These are phyloP conservation scores for Colletotrichum navitas DNA, from an alignment of 2,329 filamentous ascomycete species.

Conservation along the genomic window DNA sequence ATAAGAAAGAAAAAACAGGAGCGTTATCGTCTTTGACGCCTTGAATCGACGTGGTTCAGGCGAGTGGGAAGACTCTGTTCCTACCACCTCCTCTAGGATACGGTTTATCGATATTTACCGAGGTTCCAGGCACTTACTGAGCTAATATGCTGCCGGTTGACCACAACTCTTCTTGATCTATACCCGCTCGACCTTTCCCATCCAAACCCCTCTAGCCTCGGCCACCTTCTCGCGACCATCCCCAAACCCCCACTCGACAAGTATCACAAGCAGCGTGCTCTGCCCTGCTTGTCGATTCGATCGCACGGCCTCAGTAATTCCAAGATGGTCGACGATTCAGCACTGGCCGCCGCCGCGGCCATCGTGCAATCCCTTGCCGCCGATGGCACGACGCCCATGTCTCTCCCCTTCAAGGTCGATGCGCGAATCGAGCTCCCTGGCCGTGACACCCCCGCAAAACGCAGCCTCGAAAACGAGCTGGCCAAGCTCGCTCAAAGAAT, in stretches of 20 bases:
- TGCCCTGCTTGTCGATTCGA: slow-evolving; percentile 20
- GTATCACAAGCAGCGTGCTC: slow-evolving; percentile 6
- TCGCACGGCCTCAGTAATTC: slow-evolving; percentile 18
- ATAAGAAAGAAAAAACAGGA: slow-evolving; percentile 4
- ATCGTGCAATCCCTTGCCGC: slow-evolving; percentile 66
- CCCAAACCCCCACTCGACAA: not conserved
- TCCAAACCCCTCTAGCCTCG: slow-evolving; percentile 14
- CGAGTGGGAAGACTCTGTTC: slow-evolving; percentile 27
- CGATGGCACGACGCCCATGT: slow-evolving; percentile 55
- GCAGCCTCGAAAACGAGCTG: slow-evolving; percentile 84
- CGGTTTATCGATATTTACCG: slow-evolving; percentile 31
- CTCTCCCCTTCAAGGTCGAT: slow-evolving; percentile 57
- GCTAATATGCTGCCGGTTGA: slow-evolving; percentile 41
- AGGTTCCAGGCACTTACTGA: slow-evolving; percentile 39
- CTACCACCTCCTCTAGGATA: slow-evolving; percentile 7
- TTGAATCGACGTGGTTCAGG: slow-evolving; percentile 36
- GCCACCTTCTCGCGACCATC: slow-evolving; percentile 8
- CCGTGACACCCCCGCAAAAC: slow-evolving; percentile 79
- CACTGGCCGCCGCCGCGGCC: slow-evolving; percentile 65
- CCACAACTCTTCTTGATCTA: slow-evolving; percentile 37
- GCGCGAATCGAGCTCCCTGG: slow-evolving; percentile 79
- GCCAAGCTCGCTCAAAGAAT: slow-evolving; percentile 82
- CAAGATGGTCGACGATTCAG: slow-evolving; percentile 67
- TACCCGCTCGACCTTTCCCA: slow-evolving; percentile 30
- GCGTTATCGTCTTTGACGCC: slow-evolving; percentile 24